Evolutionary conservation across 129 eudicot species (phyloP).

Genomic region (Rutidosis leptorrhynchoides): DNA sequence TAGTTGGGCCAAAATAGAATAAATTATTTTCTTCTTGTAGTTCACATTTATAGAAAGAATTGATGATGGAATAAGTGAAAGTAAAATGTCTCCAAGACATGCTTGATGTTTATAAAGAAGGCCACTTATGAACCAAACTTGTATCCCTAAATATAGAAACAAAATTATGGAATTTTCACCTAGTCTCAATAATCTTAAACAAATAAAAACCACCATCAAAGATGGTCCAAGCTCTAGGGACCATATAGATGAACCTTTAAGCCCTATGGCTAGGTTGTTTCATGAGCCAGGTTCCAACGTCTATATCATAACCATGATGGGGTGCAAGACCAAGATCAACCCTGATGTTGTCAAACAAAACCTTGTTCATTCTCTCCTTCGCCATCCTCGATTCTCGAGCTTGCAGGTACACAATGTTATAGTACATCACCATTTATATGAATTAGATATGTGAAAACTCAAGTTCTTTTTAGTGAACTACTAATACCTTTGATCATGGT

Average conservation of each 20-base stretch:
- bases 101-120: constrained; percentile 21
- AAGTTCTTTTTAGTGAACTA: too few relatives aligned
- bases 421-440: too few relatives aligned
- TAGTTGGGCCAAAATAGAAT: constrained; percentile 7
- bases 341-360: constrained; percentile 38
- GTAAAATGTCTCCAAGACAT: constrained; percentile 7
- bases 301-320: constrained; percentile 39
- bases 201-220: constrained; percentile 31
- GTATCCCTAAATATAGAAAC: constrained; percentile 4
- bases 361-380: constrained; percentile 31
- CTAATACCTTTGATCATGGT: too few relatives aligned
- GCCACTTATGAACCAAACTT: constrained; percentile 14
- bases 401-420: constrained; percentile 36
- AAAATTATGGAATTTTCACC: constrained; percentile 21
- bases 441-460: too few relatives aligned
- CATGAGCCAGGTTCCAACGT: constrained; percentile 49
- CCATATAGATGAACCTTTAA: constrained; percentile 30
- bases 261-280: constrained; percentile 45
- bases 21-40: neutral
- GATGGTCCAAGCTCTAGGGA: constrained; percentile 8
- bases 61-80: constrained; percentile 13
- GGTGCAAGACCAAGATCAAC: constrained; percentile 36
- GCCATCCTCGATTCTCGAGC: constrained; percentile 48
- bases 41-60: constrained; percentile 1
- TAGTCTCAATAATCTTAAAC: constrained; percentile 22